A percentile compares a stretch with the other conserved stretches of the same genome.
Evolutionary conservation across 2,329 filamentous ascomycete genomes (phyloP).

Genomic region (Phoma sp.): DNA sequence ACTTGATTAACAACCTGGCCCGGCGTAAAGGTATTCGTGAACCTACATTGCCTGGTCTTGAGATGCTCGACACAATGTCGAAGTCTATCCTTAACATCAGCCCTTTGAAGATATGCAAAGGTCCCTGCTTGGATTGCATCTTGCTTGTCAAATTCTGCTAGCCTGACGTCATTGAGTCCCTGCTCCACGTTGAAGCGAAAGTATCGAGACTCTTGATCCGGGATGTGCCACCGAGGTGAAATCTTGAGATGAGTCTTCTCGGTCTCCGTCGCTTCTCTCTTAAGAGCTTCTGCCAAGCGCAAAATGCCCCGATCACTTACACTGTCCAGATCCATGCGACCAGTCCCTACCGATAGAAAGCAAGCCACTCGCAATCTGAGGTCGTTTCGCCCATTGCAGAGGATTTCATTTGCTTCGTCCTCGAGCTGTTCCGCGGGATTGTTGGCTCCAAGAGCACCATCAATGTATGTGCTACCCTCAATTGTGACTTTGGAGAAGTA

Average conservation of each 20-base stretch:
- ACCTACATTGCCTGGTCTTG: slow-evolving; percentile 23
- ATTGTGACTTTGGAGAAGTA: slow-evolving; percentile 49
- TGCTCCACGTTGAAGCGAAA: slow-evolving; percentile 27
- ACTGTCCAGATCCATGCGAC: slow-evolving; percentile 4
- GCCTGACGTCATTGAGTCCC: slow-evolving; percentile 16
- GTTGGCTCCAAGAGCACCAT: slow-evolving; percentile 50
- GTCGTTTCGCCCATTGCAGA: slow-evolving; percentile 6
- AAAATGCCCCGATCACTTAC: slow-evolving; percentile 14
- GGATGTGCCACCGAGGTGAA: slow-evolving; percentile 1
- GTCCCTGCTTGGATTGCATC: slow-evolving; percentile 20
- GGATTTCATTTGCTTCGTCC: slow-evolving; percentile 38
- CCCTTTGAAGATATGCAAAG: slow-evolving; percentile 3
- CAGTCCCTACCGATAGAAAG: slow-evolving; percentile 22
- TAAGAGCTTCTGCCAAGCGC: slow-evolving; percentile 8
- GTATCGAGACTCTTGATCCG: slow-evolving; percentile 1
- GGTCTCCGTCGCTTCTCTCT: slow-evolving; percentile 16
- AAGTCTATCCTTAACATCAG: slow-evolving; percentile 1
- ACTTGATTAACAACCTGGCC: no score
- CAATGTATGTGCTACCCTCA: slow-evolving; percentile 47
- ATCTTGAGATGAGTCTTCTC: slow-evolving; percentile 16
- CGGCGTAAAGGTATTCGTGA: no score
- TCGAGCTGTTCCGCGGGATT: slow-evolving; percentile 55
- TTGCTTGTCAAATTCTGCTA: slow-evolving; percentile 18
- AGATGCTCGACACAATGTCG: slow-evolving; percentile 18
- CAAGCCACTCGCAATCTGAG: slow-evolving; percentile 18